Evolutionary conservation across 2,329 filamentous ascomycete genomes (phyloP), one percentile per base, ranked within the genome.

Genomic region (Sordariomycetes sp.): DNA sequence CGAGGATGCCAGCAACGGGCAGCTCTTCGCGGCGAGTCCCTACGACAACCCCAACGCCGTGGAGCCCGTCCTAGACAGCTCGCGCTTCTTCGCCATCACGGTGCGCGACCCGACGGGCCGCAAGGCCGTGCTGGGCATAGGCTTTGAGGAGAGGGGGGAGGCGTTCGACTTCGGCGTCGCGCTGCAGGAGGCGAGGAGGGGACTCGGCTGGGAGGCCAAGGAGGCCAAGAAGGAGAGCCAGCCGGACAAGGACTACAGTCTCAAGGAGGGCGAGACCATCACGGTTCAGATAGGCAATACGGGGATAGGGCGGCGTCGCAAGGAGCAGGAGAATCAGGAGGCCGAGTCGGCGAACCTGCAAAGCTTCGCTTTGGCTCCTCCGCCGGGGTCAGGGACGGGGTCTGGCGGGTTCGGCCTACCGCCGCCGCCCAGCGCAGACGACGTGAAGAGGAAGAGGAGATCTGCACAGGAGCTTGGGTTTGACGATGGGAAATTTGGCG

Each of bases 221-320:
- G 18, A 16, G 31, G 26, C 12, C n/a, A 54, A 57, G 17, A 18
- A 21, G 20, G 44, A 58, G 58, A 27, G 8, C 11, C 56, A 60
- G 28, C 58, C 58, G 27, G 41, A 41, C 2, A 75, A 72, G 44
- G 86, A 94, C 50, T 87, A 86, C 51, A 88, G 83, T 48, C 57
- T 94, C 42, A 94, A 94, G 57, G 86, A 88, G 39, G 86, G 86
- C 9, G 82, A 94, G 68, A 94, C 83, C 14, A 93, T 94, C 46
- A 86, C 80, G 17, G 79, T 93, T 43, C 85, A 83, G 53, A 69
- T 92, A 5, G 75, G 76, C 16, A 71, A 66, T 23, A 58, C 57
- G 32, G 66, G 66, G 43, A 66, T 72, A 39, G 68, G 66, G 12
- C 58, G 68, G 44, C 66, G 74, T 44, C 50, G 44, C 51, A 59